Evolutionary conservation across 495 filamentous ascomycete genomes (phyloP).

Genomic region (Aspergillus nanangensis): DNA sequence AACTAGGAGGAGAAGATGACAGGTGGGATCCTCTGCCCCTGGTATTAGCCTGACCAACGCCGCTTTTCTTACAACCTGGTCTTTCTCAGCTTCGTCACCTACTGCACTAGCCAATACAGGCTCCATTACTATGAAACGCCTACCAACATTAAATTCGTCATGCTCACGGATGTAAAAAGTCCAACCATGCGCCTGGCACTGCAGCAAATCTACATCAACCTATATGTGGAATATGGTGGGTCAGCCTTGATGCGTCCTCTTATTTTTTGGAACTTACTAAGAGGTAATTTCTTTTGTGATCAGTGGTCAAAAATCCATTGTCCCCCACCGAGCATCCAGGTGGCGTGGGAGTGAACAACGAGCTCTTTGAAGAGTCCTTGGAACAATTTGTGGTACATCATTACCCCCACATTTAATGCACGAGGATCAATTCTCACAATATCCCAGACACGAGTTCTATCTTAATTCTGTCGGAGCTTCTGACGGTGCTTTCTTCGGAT

Average conservation of each 20-base stretch:
- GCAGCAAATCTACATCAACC: slow-evolving; percentile 97
- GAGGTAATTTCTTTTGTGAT: no score
- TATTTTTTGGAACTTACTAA: no score
- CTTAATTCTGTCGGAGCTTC: no score
- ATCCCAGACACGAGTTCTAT: slow-evolving; percentile 33
- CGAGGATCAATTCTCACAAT: slow-evolving; percentile 18
- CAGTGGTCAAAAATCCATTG: slow-evolving; percentile 92
- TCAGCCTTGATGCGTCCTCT: no score
- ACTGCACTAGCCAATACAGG: slow-evolving; percentile 90
- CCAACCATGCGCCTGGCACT: slow-evolving; percentile 87
- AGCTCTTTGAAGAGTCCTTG: slow-evolving; percentile 87
- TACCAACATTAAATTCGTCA: slow-evolving; percentile 90
- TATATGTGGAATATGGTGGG: slow-evolving; percentile 92
- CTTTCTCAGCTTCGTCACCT: slow-evolving; percentile 71
- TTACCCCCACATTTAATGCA: slow-evolving; percentile 6
- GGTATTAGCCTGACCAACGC: not conserved
- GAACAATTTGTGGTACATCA: slow-evolving; percentile 77
- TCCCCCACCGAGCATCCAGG: slow-evolving; percentile 85
- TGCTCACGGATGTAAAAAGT: slow-evolving; percentile 88
- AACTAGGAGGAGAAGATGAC: slow-evolving; percentile 86
- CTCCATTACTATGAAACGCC: slow-evolving; percentile 98
- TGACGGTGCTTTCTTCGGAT: no score
- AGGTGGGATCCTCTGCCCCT: slow-evolving; percentile 37
- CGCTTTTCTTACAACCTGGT: not conserved
- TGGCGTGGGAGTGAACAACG: slow-evolving; percentile 85